Evolutionary conservation across 2,329 filamentous ascomycete genomes (phyloP).

Genomic region (Arthroderma uncinatum): DNA sequence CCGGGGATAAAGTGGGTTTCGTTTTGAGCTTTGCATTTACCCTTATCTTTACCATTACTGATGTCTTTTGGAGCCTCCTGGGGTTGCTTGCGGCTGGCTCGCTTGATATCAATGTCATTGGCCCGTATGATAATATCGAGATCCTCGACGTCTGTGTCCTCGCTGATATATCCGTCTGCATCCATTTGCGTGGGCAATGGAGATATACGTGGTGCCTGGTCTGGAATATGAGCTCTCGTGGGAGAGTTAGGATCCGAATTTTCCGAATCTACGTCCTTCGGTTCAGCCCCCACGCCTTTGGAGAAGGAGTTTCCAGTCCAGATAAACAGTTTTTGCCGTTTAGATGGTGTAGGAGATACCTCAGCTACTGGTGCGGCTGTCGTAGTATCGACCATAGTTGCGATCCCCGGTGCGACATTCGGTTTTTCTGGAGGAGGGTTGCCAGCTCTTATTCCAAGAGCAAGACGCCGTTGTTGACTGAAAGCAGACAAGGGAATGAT

Average conservation of each 20-base stretch:
- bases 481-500: slow-evolving; percentile 44
- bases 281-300: background rate
- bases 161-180: slow-evolving; percentile 24
- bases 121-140: slow-evolving; percentile 26
- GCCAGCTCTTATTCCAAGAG: background rate
- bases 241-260: background rate
- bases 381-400: background rate
- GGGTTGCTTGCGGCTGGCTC: background rate
- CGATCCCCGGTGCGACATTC: too few relatives aligned
- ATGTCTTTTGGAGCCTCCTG: background rate
- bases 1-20: slow-evolving; percentile 57
- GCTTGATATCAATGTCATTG: slow-evolving; percentile 10
- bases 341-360: background rate
- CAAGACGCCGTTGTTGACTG: slow-evolving; percentile 35
- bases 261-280: background rate
- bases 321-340: background rate
- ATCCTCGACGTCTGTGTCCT: slow-evolving; percentile 41
- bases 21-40: slow-evolving; percentile 8
- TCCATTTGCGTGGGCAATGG: background rate
- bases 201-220: background rate
- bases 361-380: too few relatives aligned
- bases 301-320: background rate
- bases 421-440: background rate
- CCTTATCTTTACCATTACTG: background rate
- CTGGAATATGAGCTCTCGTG: background rate